Base-by-base conservation (phyloP, 305 asterid species). In the Nicotiana rustica region DNA sequence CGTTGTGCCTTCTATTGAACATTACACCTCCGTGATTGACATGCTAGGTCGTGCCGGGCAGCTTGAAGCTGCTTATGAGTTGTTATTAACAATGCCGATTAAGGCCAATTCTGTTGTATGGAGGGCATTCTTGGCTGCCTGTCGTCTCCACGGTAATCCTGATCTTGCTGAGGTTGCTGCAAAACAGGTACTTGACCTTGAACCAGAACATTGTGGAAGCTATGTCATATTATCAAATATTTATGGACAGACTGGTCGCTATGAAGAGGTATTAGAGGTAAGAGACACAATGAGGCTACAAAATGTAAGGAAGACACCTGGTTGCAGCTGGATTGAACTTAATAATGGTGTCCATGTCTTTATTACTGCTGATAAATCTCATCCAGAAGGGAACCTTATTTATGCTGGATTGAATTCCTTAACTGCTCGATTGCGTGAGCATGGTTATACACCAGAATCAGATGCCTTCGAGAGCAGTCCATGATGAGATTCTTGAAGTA, bases 281-380 rank as follows among this genome's bases (percentile, higher is more conserved):
- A 88, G 99, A 83, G 91, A 87, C 59, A 67, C 85, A 8, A 92
- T 95, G 99, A 90, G 88, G 88, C 88, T 89, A 69, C 92, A 91
- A 56, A 91, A 95, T 68, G 96, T 95, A 85, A 90, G 86, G 91
- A 95, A 95, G 85, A 90, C 91, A 3, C 98, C 97, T 10, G 98
- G 99, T 76, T 93, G 97, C 67, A 95, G 98, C 86, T 95, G 99
- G 98, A 88, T 95, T 52, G 96, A 92, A 86, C 93, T 89, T 41
- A 84, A 90, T 60, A 89, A 90, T 82, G 97, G 96, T 17, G 82
- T 89, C 73, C 94, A 88, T 57, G 90, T 86, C 52, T 95, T 95
- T 89, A 84, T 89, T 31, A 92, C 92, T 15, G 88, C 90, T 12
- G 94, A 95, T 77, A 83, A 88, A 29, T 78, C 65, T 80, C 92